Conservation (phyloP, 2,329 filamentous ascomycete species). For the Botryotinia convoluta region DNA sequence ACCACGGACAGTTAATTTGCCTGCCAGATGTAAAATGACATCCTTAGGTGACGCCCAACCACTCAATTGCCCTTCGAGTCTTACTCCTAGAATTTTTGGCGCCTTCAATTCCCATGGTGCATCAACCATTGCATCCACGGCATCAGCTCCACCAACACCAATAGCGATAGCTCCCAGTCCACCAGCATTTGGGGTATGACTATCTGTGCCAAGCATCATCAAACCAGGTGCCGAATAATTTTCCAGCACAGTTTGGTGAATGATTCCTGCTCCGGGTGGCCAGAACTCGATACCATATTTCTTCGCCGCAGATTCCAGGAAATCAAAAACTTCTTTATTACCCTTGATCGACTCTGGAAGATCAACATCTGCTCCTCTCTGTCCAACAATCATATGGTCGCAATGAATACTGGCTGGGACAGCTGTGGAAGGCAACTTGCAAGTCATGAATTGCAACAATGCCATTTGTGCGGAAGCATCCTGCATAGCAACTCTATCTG, state of each 20-base stretch:
- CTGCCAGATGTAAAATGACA: constrained; percentile 85
- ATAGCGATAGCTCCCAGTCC: constrained; percentile 92
- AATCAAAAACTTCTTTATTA: constrained; percentile 97
- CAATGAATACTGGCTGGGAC: constrained; percentile 98
- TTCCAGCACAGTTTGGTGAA: constrained; percentile 96
- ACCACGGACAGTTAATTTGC: constrained; percentile 85
- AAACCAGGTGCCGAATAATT: constrained; percentile 96
- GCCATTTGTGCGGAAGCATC: constrained; percentile 99
- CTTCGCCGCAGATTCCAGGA: constrained; percentile 86
- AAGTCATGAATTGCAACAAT: constrained; percentile 97
- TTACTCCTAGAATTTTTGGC: constrained; percentile 83
- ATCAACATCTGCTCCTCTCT: constrained; percentile 84
- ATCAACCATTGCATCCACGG: constrained; percentile 93
- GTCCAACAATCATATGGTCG: constrained; percentile 97
- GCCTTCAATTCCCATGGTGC: constrained; percentile 98
- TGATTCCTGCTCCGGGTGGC: constrained; percentile 90
- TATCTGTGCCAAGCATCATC: constrained; percentile 99
- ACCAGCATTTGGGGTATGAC: constrained; percentile 96
- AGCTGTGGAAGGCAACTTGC: constrained; percentile 81
- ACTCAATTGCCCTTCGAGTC: constrained; percentile 76
- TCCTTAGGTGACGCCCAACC: constrained; percentile 97
- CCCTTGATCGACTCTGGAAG: constrained; percentile 79
- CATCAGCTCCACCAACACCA: constrained; percentile 94
- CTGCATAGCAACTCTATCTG: constrained; percentile 97
- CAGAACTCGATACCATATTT: constrained; percentile 95